A percentile compares a stretch with the other conserved stretches of the same genome.
These are phyloP conservation scores for Colletotrichum sp. DNA, from an alignment of 2,329 filamentous ascomycete species.

Conservation along the genomic window DNA sequence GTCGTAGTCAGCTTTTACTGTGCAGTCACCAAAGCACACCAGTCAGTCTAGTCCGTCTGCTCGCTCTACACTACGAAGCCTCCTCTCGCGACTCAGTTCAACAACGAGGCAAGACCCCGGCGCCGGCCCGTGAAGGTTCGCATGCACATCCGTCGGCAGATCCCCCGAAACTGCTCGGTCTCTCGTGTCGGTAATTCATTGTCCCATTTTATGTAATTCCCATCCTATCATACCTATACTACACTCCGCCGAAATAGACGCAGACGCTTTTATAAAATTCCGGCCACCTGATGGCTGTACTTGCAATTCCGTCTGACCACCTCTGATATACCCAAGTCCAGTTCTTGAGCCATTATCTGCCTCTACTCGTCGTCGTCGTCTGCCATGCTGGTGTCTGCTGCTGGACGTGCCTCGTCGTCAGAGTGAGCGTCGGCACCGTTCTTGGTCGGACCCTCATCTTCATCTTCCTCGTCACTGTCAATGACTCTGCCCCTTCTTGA, in stretches of 20 bases:
- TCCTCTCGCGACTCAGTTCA: neutral
- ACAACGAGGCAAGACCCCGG: neutral
- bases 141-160: neutral
- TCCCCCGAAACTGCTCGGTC: neutral
- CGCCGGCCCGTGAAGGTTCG: neutral
- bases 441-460: conserved; percentile 31
- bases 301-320: neutral
- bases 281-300: neutral
- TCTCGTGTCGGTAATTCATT: neutral
- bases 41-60: neutral
- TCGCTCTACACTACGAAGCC: neutral
- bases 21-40: neutral
- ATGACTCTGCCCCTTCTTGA: conserved; percentile 56
- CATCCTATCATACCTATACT: conserved; percentile 14
- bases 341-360: neutral
- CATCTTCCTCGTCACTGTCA: conserved; percentile 61
- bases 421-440: conserved; percentile 21
- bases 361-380: conserved; percentile 38
- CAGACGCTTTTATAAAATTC: conserved; percentile 7
- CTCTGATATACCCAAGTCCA: neutral
- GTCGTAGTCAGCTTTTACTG: neutral
- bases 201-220: conserved; percentile 10
- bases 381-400: conserved; percentile 45
- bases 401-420: conserved; percentile 27
- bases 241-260: conserved; percentile 8